Percentiles rank a stretch among this genome's conserved stretches.
Evolutionary conservation across 306 rosid species (phyloP).

Genomic region (Dryas alaskensis): DNA sequence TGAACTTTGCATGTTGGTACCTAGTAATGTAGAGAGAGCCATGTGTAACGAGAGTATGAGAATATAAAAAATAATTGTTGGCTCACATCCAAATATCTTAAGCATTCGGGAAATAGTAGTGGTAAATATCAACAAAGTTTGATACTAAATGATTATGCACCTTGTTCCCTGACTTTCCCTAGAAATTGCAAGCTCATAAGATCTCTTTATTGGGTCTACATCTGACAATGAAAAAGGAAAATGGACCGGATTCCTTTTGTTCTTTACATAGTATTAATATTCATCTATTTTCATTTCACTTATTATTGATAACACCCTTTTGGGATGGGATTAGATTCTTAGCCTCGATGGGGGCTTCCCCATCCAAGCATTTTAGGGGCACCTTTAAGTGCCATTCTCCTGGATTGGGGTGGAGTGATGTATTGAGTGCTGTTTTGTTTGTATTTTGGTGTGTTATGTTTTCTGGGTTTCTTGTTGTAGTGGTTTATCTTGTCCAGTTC

Average conservation of each 20-base stretch:
- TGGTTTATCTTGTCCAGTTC: too few relatives aligned
- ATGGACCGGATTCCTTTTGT: neutral
- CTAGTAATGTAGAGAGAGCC: neutral
- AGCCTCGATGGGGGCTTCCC: too few relatives aligned
- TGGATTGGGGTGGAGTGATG: too few relatives aligned
- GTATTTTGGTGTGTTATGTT: too few relatives aligned
- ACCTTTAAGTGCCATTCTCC: too few relatives aligned
- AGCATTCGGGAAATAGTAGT: neutral
- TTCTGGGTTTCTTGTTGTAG: too few relatives aligned
- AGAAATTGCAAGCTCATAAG: too few relatives aligned
- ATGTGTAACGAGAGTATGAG: neutral
- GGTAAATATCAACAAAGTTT: neutral
- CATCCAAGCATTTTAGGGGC: too few relatives aligned
- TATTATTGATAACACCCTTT: slow-evolving; percentile 26
- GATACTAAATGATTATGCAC: too few relatives aligned
- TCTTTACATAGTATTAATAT: neutral
- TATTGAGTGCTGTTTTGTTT: too few relatives aligned
- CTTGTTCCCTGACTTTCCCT: too few relatives aligned
- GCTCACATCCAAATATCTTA: neutral
- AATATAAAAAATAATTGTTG: neutral
- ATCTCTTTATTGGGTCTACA: neutral
- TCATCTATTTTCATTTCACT: slow-evolving; percentile 25
- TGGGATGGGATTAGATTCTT: too few relatives aligned
- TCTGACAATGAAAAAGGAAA: neutral
- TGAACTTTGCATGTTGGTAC: neutral